Conservation (phyloP, 208 protist species). For the Crithidia sp. region DNA sequence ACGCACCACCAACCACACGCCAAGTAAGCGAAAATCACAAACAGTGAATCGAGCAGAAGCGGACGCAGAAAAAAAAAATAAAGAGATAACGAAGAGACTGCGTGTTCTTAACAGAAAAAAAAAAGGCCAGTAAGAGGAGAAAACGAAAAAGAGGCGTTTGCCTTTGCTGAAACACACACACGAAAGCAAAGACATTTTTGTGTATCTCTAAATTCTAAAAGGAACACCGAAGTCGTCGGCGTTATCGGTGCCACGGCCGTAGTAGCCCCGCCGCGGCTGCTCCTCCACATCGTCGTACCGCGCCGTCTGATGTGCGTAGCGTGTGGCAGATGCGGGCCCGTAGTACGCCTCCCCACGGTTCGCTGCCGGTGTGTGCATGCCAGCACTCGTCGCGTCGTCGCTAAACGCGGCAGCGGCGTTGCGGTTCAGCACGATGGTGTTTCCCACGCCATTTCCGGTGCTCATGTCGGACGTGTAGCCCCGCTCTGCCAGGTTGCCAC, state of each 20-base stretch:
- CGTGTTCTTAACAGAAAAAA: neutral
- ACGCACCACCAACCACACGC: neutral
- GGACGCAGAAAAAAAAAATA: neutral
- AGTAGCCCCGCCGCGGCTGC: constrained; percentile 13
- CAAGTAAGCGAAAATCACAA: too few species aligned
- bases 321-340: constrained; percentile 16
- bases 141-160: neutral
- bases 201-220: constrained; percentile 27
- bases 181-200: neutral
- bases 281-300: constrained; percentile 13
- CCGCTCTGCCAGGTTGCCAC: constrained; percentile 4
- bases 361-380: constrained; percentile 4
- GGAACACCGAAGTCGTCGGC: neutral
- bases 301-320: constrained; percentile 10
- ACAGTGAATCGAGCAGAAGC: neutral
- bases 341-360: constrained; percentile 19
- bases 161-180: too few species aligned
- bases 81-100: neutral
- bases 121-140: neutral
- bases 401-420: constrained; percentile 10
- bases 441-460: neutral
- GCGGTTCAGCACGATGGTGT: constrained; percentile 28
- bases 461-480: constrained; percentile 5
- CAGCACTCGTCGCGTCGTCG: constrained; percentile 11
- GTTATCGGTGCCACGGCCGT: constrained; percentile 1